These are phyloP conservation scores for Yarrowia hollandica DNA, from an alignment of 805 yeast species.

Conservation along the genomic window DNA sequence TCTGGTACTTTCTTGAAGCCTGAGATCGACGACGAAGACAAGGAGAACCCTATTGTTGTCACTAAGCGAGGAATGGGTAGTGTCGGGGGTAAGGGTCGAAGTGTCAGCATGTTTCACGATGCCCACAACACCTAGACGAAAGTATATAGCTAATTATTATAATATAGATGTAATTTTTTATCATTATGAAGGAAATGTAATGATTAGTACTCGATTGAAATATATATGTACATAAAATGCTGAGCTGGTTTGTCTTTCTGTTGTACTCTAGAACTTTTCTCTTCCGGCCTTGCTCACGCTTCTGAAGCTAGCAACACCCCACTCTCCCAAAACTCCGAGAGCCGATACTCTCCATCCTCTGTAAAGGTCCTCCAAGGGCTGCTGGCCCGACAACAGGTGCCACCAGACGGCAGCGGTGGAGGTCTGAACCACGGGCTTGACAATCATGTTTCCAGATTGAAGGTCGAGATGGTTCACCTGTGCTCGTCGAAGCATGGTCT, in stretches of 20 bases:
- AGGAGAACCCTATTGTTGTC: constrained; percentile 22
- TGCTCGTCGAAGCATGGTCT: constrained; percentile 79
- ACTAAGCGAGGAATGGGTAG: constrained; percentile 10
- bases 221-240: constrained; percentile 13
- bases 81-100: constrained; percentile 21
- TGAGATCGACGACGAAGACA: constrained; percentile 12
- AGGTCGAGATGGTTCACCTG: constrained; percentile 62
- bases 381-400: constrained; percentile 48
- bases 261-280: constrained; percentile 12
- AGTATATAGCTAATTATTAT: not conserved
- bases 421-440: constrained; percentile 56
- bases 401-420: constrained; percentile 59
- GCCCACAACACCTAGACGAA: not conserved
- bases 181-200: too few species aligned
- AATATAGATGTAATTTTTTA: too few species aligned
- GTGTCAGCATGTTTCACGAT: constrained; percentile 26
- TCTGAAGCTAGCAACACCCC: constrained; percentile 52
- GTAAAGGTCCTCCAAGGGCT: constrained; percentile 54
- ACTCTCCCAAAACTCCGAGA: constrained; percentile 74
- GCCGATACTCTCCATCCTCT: constrained; percentile 92
- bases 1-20: not conserved
- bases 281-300: constrained; percentile 20
- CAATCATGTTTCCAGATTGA: constrained; percentile 47
- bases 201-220: not conserved
- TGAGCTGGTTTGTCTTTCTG: not conserved